Conservation (phyloP, 75 land plant genomes). For the Pinus albicaulis region DNA sequence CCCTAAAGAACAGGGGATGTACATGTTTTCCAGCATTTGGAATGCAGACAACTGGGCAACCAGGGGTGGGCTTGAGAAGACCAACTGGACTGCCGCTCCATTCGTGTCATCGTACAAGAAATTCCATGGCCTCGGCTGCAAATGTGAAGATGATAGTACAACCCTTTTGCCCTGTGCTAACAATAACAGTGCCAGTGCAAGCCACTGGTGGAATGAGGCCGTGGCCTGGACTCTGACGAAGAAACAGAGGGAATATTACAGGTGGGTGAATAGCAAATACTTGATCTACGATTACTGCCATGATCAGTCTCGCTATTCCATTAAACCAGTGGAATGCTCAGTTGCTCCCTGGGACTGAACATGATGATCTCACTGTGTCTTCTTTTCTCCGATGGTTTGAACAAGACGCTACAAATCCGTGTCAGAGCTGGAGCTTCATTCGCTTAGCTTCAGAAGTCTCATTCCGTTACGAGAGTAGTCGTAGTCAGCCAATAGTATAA, state of each 20-base stretch:
- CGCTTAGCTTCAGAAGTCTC: too few relatives aligned
- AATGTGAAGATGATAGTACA: constrained; percentile 2
- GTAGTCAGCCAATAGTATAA: too few relatives aligned
- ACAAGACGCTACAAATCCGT: too few relatives aligned
- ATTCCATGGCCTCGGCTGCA: constrained; percentile 67
- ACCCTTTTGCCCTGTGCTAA: too few relatives aligned
- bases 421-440: too few relatives aligned
- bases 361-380: too few relatives aligned
- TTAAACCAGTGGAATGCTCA: constrained; percentile 53
- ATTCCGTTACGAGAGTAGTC: too few relatives aligned
- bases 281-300: constrained; percentile 73
- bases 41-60: constrained; percentile 90
- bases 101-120: constrained; percentile 79
- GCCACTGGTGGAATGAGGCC: constrained; percentile 69
- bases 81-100: constrained; percentile 75
- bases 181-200: too few relatives aligned
- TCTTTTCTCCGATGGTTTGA: too few relatives aligned
- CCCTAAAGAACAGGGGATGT: constrained; percentile 81
- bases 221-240: constrained; percentile 55
- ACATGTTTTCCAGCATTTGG: constrained; percentile 86
- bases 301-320: constrained; percentile 54
- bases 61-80: constrained; percentile 79
- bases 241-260: constrained; percentile 38
- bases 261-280: constrained; percentile 60
- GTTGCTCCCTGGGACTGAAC: constrained; percentile 10